Conservation (phyloP, 176 grass and related monocot species). For the Musa schizocarpa region DNA sequence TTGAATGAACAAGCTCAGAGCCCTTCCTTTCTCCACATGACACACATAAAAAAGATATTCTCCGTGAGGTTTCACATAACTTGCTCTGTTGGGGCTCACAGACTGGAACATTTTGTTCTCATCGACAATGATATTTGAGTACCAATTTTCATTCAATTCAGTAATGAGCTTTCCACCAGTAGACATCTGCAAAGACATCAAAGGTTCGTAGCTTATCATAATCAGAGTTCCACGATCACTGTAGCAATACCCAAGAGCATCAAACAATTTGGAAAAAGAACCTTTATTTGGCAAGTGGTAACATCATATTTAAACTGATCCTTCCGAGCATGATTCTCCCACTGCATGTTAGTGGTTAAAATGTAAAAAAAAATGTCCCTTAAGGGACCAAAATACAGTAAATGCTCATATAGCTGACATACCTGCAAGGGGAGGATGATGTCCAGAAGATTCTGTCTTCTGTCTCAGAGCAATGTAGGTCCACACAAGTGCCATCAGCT, state of each 20-base stretch:
- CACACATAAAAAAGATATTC: conserved; percentile 47
- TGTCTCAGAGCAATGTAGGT: not conserved
- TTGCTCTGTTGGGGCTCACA: conserved; percentile 20
- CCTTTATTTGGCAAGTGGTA: conserved; percentile 55
- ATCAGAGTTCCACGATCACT: too few relatives aligned
- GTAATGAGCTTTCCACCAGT: conserved; percentile 40
- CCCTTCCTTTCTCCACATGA: conserved; percentile 43
- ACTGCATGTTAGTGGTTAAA: conserved; percentile 27
- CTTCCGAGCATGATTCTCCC: conserved; percentile 41
- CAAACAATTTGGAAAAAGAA: conserved; percentile 6
- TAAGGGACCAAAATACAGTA: conserved; percentile 7
- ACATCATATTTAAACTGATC: conserved; percentile 48
- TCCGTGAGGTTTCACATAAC: conserved; percentile 20
- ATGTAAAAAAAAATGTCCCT: conserved; percentile 8
- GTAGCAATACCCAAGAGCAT: not conserved
- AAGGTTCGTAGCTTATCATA: not conserved
- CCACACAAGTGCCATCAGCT: not conserved
- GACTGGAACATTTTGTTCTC: conserved; percentile 18
- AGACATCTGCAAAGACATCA: conserved; percentile 36
- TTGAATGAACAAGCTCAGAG: conserved; percentile 38
- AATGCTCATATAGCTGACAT: not conserved
- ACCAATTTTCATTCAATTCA: conserved; percentile 63
- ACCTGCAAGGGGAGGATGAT: conserved; percentile 9
- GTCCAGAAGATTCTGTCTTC: not conserved
- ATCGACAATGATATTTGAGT: conserved; percentile 28